Percentiles rank a stretch among this genome's conserved stretches.
Conservation (phyloP, 768 basidiomycete genomes). For the Mycena polygramma region DNA sequence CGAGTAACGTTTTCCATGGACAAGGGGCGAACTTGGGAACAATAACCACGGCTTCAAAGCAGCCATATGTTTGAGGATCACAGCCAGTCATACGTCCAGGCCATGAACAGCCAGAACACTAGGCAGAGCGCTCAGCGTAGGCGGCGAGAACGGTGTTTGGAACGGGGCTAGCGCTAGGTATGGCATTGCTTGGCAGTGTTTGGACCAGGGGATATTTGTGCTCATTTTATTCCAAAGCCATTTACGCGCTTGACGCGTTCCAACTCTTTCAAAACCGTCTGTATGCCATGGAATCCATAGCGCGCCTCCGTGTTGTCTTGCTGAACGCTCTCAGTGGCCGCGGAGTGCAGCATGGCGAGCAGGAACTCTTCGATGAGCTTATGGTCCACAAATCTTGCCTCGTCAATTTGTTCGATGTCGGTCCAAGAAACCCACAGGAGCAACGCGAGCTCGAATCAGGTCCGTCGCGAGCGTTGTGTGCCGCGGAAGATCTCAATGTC, state of each 20-base stretch:
- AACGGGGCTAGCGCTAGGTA: no score
- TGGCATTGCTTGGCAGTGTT: neutral
- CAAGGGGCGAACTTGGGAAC: no score
- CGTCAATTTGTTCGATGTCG: slow-evolving; percentile 74
- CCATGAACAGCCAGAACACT: no score
- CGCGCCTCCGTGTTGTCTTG: slow-evolving; percentile 67
- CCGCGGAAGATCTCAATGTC: slow-evolving; percentile 11
- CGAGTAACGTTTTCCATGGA: no score
- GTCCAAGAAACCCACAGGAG: slow-evolving; percentile 71
- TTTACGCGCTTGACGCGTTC: slow-evolving; percentile 33
- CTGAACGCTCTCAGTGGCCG: slow-evolving; percentile 58
- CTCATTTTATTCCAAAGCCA: neutral
- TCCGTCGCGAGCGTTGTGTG: slow-evolving; percentile 43
- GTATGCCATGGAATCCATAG: slow-evolving; percentile 69
- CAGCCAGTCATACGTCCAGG: no score
- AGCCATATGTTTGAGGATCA: no score
- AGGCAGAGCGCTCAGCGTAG: no score
- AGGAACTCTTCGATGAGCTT: slow-evolving; percentile 82
- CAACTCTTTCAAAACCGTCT: slow-evolving; percentile 11
- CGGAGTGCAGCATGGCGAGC: slow-evolving; percentile 67
- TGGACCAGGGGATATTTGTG: neutral
- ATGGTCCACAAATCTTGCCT: slow-evolving; percentile 76
- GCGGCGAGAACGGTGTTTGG: no score
- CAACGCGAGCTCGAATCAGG: slow-evolving; percentile 80
- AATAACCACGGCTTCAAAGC: no score